Conservation (phyloP, 352 stramenopile species). For the Pythium brassicae region DNA sequence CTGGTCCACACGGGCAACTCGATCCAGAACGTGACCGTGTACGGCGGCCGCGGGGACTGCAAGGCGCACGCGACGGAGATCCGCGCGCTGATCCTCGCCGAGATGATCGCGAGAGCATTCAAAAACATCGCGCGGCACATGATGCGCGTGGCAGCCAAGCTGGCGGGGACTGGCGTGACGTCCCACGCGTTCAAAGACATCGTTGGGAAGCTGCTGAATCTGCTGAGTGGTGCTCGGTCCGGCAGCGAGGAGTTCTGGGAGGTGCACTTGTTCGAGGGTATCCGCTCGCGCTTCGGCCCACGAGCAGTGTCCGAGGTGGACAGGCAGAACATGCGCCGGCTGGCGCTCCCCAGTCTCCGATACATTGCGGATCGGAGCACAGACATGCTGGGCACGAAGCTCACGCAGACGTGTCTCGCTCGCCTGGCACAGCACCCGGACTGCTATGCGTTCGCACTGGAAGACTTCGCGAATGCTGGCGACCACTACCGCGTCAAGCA, state of each 20-base stretch:
- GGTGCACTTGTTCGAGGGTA: slow-evolving; percentile 65
- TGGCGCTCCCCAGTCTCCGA: slow-evolving; percentile 38
- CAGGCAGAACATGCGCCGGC: slow-evolving; percentile 63
- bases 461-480: slow-evolving; percentile 46
- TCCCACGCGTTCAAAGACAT: slow-evolving; percentile 42
- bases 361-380: slow-evolving; percentile 49
- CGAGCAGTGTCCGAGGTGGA: slow-evolving; percentile 71
- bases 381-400: slow-evolving; percentile 53
- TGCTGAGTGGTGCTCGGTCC: slow-evolving; percentile 51
- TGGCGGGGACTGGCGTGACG: slow-evolving; percentile 34
- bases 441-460: slow-evolving; percentile 68
- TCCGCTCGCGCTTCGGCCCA: slow-evolving; percentile 67
- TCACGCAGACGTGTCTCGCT: slow-evolving; percentile 36
- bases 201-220: slow-evolving; percentile 54
- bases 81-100: slow-evolving; percentile 61
- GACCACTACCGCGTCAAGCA: slow-evolving; percentile 69
- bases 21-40: slow-evolving; percentile 68
- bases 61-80: slow-evolving; percentile 45
- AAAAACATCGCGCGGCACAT: slow-evolving; percentile 85
- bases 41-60: slow-evolving; percentile 59
- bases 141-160: slow-evolving; percentile 39
- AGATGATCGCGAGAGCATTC: slow-evolving; percentile 86
- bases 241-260: slow-evolving; percentile 74
- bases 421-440: slow-evolving; percentile 46
- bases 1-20: slow-evolving; percentile 54